phyloP scores from a whole-genome alignment of 441 rosid species.

The Bocquillonia castaneifolia region DNA sequence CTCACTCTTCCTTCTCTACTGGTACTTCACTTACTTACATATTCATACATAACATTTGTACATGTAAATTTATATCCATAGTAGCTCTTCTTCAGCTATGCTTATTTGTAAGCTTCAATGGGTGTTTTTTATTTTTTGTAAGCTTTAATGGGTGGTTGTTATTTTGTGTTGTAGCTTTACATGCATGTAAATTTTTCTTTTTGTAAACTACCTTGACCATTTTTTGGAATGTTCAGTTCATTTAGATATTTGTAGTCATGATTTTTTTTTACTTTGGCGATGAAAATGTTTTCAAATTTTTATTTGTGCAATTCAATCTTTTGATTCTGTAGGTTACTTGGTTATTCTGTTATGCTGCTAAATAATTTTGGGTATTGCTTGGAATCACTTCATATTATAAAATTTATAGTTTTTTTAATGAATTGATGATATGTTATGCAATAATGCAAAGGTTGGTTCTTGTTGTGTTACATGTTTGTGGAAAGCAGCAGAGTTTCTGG shows the following conservation, averaged over 20 bases:
- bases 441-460: not conserved
- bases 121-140: slow-evolving; percentile 6
- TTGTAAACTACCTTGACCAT: slow-evolving; percentile 1
- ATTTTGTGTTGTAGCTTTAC: slow-evolving; percentile 7
- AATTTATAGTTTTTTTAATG: not conserved
- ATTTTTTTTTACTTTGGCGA: not conserved
- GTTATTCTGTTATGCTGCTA: not conserved
- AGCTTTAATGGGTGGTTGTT: slow-evolving; percentile 17
- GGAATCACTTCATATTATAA: slow-evolving; percentile 9
- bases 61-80: not conserved
- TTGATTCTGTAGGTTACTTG: not conserved
- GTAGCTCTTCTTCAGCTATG: not conserved
- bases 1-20: not conserved
- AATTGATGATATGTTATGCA: not conserved
- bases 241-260: not conserved
- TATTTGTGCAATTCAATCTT: not conserved
- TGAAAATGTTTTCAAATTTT: too few relatives aligned
- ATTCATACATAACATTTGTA: not conserved
- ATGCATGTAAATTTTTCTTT: slow-evolving; percentile 1
- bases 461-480: not conserved
- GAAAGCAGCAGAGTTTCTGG: not conserved
- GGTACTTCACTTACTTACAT: not conserved
- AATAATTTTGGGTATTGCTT: slow-evolving; percentile 9
- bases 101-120: not conserved
- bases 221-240: not conserved